These are phyloP conservation scores for Poa annua DNA, from an alignment of 176 grass and related monocot species.

Conservation along the genomic window DNA sequence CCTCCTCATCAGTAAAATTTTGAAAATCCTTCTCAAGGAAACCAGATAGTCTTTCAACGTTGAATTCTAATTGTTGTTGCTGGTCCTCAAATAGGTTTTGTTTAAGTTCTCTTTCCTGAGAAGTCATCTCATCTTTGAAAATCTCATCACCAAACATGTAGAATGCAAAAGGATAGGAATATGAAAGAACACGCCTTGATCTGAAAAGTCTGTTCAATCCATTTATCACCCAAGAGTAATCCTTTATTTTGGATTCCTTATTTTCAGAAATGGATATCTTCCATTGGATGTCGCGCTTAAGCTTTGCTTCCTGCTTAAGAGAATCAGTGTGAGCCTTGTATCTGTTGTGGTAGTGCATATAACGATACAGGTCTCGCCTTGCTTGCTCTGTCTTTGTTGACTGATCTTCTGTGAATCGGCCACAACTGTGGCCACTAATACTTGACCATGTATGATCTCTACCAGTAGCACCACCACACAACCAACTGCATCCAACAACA, in stretches of 20 bases:
- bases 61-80: slow-evolving; percentile 96
- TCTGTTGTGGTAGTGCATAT: slow-evolving; percentile 83
- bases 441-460: slow-evolving; percentile 91
- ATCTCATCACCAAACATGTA: slow-evolving; percentile 86
- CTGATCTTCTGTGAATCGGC: slow-evolving; percentile 83
- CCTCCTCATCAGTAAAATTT: slow-evolving; percentile 53
- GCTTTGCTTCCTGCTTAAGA: slow-evolving; percentile 67
- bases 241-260: slow-evolving; percentile 95
- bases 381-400: slow-evolving; percentile 65
- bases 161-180: slow-evolving; percentile 82
- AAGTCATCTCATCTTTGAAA: slow-evolving; percentile 77
- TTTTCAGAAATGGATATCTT: slow-evolving; percentile 95
- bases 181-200: slow-evolving; percentile 91
- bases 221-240: slow-evolving; percentile 92
- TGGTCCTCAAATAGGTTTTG: slow-evolving; percentile 99
- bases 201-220: slow-evolving; percentile 90
- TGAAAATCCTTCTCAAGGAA: slow-evolving; percentile 74
- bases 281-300: slow-evolving; percentile 69
- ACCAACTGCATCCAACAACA: slow-evolving; percentile 70
- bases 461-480: slow-evolving; percentile 92
- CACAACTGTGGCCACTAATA: slow-evolving; percentile 90
- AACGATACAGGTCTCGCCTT: slow-evolving; percentile 63
- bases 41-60: slow-evolving; percentile 80
- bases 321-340: slow-evolving; percentile 80
- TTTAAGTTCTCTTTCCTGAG: slow-evolving; percentile 69